Evolutionary conservation across 805 yeast genomes (phyloP).

Genomic region (Nakazawaea siamensis): DNA sequence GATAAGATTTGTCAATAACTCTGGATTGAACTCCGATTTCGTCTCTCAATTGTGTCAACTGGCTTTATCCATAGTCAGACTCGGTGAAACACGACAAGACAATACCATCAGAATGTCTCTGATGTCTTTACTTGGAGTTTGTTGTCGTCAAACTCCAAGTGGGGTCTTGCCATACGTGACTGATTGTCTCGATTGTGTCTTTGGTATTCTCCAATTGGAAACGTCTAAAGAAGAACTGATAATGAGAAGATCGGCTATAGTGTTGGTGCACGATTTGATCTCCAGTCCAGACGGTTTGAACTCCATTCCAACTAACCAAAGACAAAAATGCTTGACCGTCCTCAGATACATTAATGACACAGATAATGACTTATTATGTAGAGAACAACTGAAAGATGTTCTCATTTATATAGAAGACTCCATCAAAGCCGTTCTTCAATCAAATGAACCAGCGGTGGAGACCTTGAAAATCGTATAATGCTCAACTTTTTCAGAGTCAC

Average conservation of each 20-base stretch:
- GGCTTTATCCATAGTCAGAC: constrained; percentile 26
- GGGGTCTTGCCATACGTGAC: constrained; percentile 40
- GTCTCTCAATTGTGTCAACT: constrained; percentile 32
- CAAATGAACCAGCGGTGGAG: neutral
- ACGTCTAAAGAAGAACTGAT: constrained; percentile 33
- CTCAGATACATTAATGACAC: constrained; percentile 37
- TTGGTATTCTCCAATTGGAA: constrained; percentile 67
- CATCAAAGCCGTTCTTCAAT: neutral
- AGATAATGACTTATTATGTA: constrained; percentile 48
- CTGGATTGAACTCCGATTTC: constrained; percentile 42
- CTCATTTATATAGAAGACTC: constrained; percentile 17
- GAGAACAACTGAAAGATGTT: constrained; percentile 46
- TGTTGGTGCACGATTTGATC: constrained; percentile 54
- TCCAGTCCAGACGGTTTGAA: constrained; percentile 32
- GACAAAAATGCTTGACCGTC: constrained; percentile 29
- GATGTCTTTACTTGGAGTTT: constrained; percentile 72
- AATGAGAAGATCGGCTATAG: constrained; percentile 70
- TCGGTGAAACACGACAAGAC: constrained; percentile 26
- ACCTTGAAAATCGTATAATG: neutral
- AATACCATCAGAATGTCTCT: constrained; percentile 74
- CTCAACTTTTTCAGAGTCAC: neutral
- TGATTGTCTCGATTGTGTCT: constrained; percentile 65
- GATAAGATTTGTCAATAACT: constrained; percentile 42
- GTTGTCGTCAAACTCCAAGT: constrained; percentile 50
- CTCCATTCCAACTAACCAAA: constrained; percentile 42